Evolutionary conservation across 2,329 filamentous ascomycete genomes (phyloP).

Genomic region (Colletotrichum tropicicola): DNA sequence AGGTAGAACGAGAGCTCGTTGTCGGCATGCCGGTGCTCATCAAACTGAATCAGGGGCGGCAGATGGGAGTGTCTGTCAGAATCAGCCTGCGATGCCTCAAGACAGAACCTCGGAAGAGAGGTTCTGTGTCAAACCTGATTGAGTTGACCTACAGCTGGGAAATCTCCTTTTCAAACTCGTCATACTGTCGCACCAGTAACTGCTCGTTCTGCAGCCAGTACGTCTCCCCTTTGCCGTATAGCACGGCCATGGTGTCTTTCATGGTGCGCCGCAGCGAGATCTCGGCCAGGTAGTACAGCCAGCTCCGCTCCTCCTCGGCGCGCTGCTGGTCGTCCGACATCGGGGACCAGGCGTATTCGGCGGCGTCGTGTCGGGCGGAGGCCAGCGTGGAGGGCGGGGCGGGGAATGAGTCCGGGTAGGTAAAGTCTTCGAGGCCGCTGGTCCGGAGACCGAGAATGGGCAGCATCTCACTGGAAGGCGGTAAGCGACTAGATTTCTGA

Average conservation of each 20-base stretch:
- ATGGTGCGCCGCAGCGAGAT: conserved; percentile 55
- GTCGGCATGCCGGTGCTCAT: conserved; percentile 9
- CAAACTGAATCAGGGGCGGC: conserved; percentile 24
- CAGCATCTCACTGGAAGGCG: not conserved
- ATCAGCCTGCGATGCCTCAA: not conserved
- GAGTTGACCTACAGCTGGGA: conserved; percentile 2
- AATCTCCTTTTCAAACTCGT: conserved; percentile 26
- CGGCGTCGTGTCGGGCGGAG: not conserved
- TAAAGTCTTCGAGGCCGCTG: conserved; percentile 29
- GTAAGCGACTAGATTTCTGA: not conserved
- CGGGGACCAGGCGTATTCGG: not conserved
- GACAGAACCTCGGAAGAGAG: not conserved
- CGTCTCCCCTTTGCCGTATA: conserved; percentile 14
- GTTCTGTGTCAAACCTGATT: too few relatives aligned
- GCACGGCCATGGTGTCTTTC: conserved; percentile 20
- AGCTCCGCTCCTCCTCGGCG: conserved; percentile 53
- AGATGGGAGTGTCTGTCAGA: conserved; percentile 26
- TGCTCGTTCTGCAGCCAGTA: conserved; percentile 15
- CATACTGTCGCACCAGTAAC: conserved; percentile 23
- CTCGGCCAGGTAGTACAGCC: conserved; percentile 61
- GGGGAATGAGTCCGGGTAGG: conserved; percentile 33
- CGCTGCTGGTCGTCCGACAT: conserved; percentile 1
- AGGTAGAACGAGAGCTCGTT: conserved; percentile 30
- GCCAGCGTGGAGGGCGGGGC: conserved; percentile 22
- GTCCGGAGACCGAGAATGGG: conserved; percentile 6